Base-by-base conservation (phyloP, 225 moss, liverwort and hornwort genomes). In the Thuidium tamariscinum region DNA sequence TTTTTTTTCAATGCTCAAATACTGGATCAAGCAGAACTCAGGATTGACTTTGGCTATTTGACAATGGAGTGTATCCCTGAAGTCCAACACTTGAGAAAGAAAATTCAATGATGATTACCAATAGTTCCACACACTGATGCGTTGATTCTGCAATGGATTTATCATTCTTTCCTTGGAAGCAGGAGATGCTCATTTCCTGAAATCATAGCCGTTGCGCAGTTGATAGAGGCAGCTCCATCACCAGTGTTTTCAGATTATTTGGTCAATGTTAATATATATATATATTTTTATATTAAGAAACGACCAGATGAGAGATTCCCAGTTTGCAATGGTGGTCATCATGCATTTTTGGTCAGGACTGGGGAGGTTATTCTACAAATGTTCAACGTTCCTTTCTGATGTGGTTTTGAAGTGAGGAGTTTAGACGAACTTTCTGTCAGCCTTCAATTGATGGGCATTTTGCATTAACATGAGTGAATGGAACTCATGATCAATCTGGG, bases 21-120 rank as follows among this genome's bases (percentile, higher is more conserved):
- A n/a, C 6, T 14, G 55, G 16, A 65, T 37, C 0, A 1, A 13
- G 23, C 66, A 2, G 7, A 25, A 44, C 27, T 44, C 5, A 0
- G 3, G 16, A 44, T 16, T 42, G 25, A 70, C 26, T 52, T 52
- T 52, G 52, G 17, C 49, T 9, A 22, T 56, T 71, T 29, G 7
- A 19, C 65, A n/a, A 54, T 54, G 55, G n/a, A 44, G 46, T 80
- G 19, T 73, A 11, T 11, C 21, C 3, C 5, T 5, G 42, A 34
- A 74, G 32, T 72, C 25, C 51, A 69, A 39, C 67, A 61, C 80
- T 72, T 18, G 39, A 80, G 74, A 79, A 25, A 42, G 30, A 61
- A 11, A 51, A 63, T 63, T 63, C 64, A 34, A 5, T 5, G 6
- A 29, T 23, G 7, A 44, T 52, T 1, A n/a, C 52, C 32, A 49